phyloP scores from a whole-genome alignment of 2,329 filamentous ascomycete genomes.

The Botrytis tulipae region DNA sequence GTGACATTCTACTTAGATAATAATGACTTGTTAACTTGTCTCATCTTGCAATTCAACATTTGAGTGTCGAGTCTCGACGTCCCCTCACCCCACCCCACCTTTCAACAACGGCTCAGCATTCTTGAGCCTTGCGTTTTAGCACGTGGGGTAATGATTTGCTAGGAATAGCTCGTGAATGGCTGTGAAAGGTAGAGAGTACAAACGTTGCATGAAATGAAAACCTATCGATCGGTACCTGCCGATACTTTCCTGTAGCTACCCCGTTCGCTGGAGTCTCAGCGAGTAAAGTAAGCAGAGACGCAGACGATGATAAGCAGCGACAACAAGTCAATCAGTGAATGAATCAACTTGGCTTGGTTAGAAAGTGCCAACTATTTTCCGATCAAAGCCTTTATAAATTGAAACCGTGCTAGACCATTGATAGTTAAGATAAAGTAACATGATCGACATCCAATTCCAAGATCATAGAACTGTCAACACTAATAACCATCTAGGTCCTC shows the following conservation, averaged over 20 bases:
- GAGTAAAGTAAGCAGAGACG: not conserved
- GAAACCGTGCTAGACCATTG: not conserved
- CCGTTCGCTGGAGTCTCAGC: not conserved
- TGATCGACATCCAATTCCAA: not conserved
- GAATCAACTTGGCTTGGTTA: not conserved
- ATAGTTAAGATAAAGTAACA: not conserved
- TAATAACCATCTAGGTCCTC: too few relatives aligned
- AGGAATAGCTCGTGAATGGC: not conserved
- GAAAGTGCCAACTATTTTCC: not conserved
- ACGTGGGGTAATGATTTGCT: slow-evolving; percentile 17
- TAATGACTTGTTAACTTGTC: not conserved
- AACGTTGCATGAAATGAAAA: not conserved
- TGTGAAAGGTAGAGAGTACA: not conserved
- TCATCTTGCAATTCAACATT: too few relatives aligned
- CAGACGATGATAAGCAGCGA: not conserved
- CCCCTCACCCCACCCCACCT: not conserved
- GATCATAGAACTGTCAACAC: not conserved
- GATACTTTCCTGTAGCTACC: not conserved
- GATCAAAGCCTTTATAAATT: not conserved
- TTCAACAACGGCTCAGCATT: slow-evolving; percentile 6
- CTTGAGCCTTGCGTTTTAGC: slow-evolving; percentile 1
- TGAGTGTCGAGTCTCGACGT: slow-evolving; percentile 1
- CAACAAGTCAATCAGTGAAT: not conserved
- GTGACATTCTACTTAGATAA: not conserved
- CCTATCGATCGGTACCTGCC: not conserved